Evolutionary conservation across 495 filamentous ascomycete species (phyloP).

Genomic region (Aspergillus nanangensis): DNA sequence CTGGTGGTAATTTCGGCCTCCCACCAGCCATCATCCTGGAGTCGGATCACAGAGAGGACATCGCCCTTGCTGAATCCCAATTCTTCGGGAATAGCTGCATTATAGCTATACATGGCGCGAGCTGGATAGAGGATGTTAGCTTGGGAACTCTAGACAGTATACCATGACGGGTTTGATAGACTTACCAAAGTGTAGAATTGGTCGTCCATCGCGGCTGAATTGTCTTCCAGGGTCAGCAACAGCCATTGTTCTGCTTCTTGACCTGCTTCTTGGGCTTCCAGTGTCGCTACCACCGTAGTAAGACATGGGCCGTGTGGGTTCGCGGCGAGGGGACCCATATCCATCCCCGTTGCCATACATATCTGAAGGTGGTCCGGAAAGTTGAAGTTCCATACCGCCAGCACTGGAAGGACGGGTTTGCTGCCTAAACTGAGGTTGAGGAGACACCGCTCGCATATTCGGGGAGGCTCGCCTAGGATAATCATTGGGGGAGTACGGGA

Average conservation of each 20-base stretch:
- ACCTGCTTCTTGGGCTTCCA: constrained; percentile 45
- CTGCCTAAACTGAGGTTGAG: constrained; percentile 51
- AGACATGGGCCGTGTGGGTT: constrained; percentile 43
- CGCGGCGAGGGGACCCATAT: constrained; percentile 47
- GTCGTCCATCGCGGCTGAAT: constrained; percentile 78
- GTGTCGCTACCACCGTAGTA: constrained; percentile 52
- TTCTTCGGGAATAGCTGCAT: constrained; percentile 91
- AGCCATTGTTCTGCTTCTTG: constrained; percentile 78
- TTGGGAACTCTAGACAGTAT: neutral
- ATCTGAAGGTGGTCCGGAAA: constrained; percentile 50
- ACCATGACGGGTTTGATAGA: constrained; percentile 4
- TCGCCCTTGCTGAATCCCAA: constrained; percentile 92
- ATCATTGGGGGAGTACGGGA: constrained; percentile 47
- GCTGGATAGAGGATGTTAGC: constrained; percentile 49
- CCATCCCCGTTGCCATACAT: constrained; percentile 46
- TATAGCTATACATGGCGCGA: constrained; percentile 89
- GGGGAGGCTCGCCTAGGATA: constrained; percentile 41
- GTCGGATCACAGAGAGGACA: constrained; percentile 76
- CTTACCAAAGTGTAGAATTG: constrained; percentile 91
- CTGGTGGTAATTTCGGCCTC: constrained; percentile 88
- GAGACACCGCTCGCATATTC: constrained; percentile 49
- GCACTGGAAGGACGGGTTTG: constrained; percentile 63
- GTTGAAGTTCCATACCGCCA: constrained; percentile 75
- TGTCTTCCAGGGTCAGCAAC: constrained; percentile 55
- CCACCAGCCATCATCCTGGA: constrained; percentile 99